phyloP scores from a whole-genome alignment of 257 asterid species.

The Galeopsis tetrahit region DNA sequence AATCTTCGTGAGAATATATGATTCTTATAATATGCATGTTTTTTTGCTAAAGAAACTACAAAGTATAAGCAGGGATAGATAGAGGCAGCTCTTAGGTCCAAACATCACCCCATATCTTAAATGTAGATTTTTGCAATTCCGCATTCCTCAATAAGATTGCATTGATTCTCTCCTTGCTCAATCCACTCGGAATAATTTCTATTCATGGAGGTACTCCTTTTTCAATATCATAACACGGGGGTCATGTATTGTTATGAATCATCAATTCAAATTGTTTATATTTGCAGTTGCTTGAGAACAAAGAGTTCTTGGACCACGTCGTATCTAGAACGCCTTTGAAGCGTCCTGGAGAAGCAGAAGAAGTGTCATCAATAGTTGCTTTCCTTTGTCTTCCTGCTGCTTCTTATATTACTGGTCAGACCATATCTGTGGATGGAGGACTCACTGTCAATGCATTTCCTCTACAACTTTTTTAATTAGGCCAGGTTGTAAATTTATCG shows the following conservation, averaged over 20 bases:
- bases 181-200: background rate
- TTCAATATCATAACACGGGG: background rate
- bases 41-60: background rate
- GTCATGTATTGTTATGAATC: background rate
- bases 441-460: slow-evolving; percentile 74
- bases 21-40: background rate
- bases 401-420: slow-evolving; percentile 81
- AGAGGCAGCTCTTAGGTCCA: too few species aligned
- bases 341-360: slow-evolving; percentile 81
- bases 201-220: too few species aligned
- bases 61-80: background rate
- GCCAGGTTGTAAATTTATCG: background rate
- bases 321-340: slow-evolving; percentile 72
- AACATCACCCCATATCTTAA: background rate
- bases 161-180: slow-evolving; percentile 17
- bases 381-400: slow-evolving; percentile 91
- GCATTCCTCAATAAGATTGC: background rate
- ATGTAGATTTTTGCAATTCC: background rate
- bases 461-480: background rate
- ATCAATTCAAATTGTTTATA: background rate
- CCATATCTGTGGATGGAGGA: slow-evolving; percentile 86
- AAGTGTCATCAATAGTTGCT: slow-evolving; percentile 83
- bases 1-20: background rate
- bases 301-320: slow-evolving; percentile 60
- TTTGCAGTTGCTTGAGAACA: slow-evolving; percentile 69